These are phyloP conservation scores for Malus hybrid DNA, from an alignment of 331 rosid species.

Conservation along the genomic window DNA sequence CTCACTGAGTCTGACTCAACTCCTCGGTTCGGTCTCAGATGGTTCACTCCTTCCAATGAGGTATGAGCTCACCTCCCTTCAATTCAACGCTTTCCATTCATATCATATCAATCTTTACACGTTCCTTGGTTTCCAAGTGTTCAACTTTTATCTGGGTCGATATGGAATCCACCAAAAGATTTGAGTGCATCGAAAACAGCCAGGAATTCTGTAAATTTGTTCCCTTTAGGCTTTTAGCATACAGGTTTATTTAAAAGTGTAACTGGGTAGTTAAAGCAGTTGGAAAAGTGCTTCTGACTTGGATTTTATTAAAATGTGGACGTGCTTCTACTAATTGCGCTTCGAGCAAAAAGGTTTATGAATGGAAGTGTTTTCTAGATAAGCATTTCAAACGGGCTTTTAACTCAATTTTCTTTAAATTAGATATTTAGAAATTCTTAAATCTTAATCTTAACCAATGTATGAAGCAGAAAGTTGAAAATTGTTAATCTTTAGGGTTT, in stretches of 20 bases:
- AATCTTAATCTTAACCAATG: too few relatives aligned
- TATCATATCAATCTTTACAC: not conserved
- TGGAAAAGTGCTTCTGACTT: too few relatives aligned
- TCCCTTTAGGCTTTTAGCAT: not conserved
- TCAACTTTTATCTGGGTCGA: not conserved
- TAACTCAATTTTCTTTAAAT: too few relatives aligned
- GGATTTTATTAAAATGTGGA: too few relatives aligned
- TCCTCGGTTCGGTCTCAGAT: conserved; percentile 64
- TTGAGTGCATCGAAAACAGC: not conserved
- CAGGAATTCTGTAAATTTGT: not conserved
- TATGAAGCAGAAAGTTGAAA: too few relatives aligned
- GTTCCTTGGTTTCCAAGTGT: not conserved
- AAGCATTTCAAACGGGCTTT: too few relatives aligned
- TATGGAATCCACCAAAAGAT: not conserved
- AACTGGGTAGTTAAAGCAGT: too few relatives aligned
- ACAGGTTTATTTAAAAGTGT: not conserved
- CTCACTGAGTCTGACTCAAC: conserved; percentile 10
- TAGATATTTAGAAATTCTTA: too few relatives aligned
- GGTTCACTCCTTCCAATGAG: conserved; percentile 71
- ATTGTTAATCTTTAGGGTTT: too few relatives aligned
- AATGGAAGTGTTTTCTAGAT: too few relatives aligned
- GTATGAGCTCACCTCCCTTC: conserved; percentile 11
- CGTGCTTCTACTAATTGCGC: too few relatives aligned
- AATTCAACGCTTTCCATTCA: not conserved
- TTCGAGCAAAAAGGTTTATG: too few relatives aligned